Percentiles rank a stretch among this genome's conserved stretches.
Evolutionary conservation across 805 yeast species (phyloP).

Genomic region (Naumovozyma castellii): DNA sequence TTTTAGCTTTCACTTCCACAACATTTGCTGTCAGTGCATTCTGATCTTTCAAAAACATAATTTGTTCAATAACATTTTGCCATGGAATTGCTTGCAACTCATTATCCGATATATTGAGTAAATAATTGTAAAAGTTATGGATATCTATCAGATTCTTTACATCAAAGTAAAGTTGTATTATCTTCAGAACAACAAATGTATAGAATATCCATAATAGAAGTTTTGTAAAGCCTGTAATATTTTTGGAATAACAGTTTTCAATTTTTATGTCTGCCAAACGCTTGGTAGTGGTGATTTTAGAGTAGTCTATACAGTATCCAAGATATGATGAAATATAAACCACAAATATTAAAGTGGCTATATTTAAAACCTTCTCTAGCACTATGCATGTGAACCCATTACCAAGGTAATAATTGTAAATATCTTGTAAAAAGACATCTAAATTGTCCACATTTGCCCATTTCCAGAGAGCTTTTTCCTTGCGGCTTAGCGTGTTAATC

Average conservation of each 20-base stretch:
- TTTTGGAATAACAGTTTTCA: conserved; percentile 30
- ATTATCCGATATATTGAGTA: conserved; percentile 62
- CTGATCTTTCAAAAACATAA: conserved; percentile 67
- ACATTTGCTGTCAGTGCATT: conserved; percentile 50
- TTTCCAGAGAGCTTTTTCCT: conserved; percentile 79
- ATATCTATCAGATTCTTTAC: conserved; percentile 63
- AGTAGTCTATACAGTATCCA: conserved; percentile 70
- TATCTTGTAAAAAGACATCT: conserved; percentile 75
- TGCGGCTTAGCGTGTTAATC: conserved; percentile 42
- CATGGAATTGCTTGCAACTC: conserved; percentile 91
- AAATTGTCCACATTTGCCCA: conserved; percentile 95
- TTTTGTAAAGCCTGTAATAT: conserved; percentile 45
- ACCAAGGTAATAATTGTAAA: conserved; percentile 75
- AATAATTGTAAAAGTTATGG: conserved; percentile 61
- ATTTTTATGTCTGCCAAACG: conserved; percentile 31
- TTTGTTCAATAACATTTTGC: conserved; percentile 72
- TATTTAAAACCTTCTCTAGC: conserved; percentile 52
- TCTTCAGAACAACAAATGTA: conserved; percentile 42
- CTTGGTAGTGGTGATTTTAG: conserved; percentile 31
- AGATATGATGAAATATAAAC: conserved; percentile 70
- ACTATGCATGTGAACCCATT: conserved; percentile 79
- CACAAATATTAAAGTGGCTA: conserved; percentile 69
- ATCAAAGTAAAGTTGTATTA: conserved; percentile 51
- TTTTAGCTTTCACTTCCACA: conserved; percentile 56
- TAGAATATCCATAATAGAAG: conserved; percentile 55